Percentiles rank a stretch among this genome's conserved stretches.
phyloP scores from a whole-genome alignment of 2,329 filamentous ascomycete species.

The Cryphonectria carpinicola region DNA sequence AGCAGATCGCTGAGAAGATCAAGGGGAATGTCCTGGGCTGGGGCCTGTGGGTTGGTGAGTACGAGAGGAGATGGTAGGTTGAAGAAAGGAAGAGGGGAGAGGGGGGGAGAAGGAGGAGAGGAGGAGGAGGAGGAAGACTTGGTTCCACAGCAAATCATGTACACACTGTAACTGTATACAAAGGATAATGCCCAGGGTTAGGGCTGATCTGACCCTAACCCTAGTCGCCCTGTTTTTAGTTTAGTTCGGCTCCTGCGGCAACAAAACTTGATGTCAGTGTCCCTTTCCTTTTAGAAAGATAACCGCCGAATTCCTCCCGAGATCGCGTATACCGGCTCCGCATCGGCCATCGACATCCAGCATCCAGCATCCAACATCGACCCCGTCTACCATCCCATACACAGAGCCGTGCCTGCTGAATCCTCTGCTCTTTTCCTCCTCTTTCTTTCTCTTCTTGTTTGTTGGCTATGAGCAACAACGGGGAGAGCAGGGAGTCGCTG shows the following conservation, averaged over 20 bases:
- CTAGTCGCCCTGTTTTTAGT: no score
- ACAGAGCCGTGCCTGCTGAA: not conserved
- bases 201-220: not conserved
- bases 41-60: conserved; percentile 52
- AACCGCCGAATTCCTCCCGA: conserved; percentile 15
- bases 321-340: conserved; percentile 13
- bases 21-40: conserved; percentile 53
- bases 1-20: conserved; percentile 48
- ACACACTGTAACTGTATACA: no score
- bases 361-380: conserved; percentile 1
- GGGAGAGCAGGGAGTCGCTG: conserved; percentile 28
- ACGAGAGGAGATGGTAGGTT: conserved; percentile 45
- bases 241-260: not conserved
- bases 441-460: not conserved
- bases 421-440: not conserved
- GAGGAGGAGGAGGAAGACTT: not conserved
- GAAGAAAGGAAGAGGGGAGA: not conserved
- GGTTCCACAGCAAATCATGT: not conserved
- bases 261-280: not conserved
- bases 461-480: conserved; percentile 13
- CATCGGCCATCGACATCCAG: not conserved
- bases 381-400: not conserved
- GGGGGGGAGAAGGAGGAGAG: no score
- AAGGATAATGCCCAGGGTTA: not conserved
- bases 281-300: no score